phyloP scores from a whole-genome alignment of 306 rosid species.

The Neltuma alba region DNA sequence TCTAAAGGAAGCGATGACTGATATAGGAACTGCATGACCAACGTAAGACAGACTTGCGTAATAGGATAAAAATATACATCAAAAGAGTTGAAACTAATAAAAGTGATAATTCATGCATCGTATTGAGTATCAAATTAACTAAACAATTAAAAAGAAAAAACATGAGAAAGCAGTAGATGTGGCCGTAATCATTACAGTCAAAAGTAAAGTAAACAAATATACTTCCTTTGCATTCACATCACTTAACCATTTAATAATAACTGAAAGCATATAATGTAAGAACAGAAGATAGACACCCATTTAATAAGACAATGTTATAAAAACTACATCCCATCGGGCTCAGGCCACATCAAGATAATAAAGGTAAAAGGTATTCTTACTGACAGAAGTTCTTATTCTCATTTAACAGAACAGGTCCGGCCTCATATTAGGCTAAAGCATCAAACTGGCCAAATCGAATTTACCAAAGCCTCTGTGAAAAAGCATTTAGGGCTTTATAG shows the following conservation, averaged over 20 bases:
- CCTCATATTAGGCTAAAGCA: not conserved
- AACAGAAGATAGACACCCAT: not conserved
- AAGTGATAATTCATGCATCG: not conserved
- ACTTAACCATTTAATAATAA: not conserved
- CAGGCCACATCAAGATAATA: not conserved
- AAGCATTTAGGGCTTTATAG: not conserved
- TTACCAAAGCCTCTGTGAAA: not conserved
- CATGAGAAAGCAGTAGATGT: not conserved
- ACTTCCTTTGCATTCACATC: not conserved
- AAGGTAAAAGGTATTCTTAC: not conserved
- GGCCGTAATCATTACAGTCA: not conserved
- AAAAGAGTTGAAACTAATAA: not conserved
- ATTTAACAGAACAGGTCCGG: not conserved
- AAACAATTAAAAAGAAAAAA: not conserved
- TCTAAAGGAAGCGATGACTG: constrained; percentile 79
- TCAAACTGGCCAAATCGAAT: not conserved
- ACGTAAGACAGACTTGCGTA: constrained; percentile 7
- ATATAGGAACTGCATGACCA: constrained; percentile 73
- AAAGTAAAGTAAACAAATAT: constrained; percentile 8
- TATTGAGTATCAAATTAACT: not conserved
- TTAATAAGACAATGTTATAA: constrained; percentile 1
- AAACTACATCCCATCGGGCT: not conserved
- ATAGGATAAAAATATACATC: constrained; percentile 12
- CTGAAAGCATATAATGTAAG: constrained; percentile 14
- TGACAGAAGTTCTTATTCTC: not conserved